Base-by-base conservation (phyloP, 2,329 filamentous ascomycete species). In the Nigrograna mackinnonii region DNA sequence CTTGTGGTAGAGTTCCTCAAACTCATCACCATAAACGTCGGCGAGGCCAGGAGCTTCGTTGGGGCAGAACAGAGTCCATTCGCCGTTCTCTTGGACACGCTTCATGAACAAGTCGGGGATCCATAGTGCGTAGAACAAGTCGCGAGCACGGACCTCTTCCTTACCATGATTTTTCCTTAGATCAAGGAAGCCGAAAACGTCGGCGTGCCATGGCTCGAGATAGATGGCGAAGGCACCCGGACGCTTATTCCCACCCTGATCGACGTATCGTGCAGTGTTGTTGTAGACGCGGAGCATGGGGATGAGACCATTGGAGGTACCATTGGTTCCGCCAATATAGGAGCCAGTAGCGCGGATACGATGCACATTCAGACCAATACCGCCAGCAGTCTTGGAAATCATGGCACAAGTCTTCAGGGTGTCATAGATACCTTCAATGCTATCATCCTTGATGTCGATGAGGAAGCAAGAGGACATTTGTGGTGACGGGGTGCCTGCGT, bases 61-160 rank as follows among this genome's bases (percentile, higher is more conserved):
- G 51, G 94, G 94, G 73, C 94, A 99, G 87, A 99, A 96, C 32
- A 99, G 79, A 14, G 94, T 97, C 94, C 94, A 99, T 47, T 94
- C 87, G 43, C 84, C 87, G 70, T 99, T 99, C 79, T 90, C 86
- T 76, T 99, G 91, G 43, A 99, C 92, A 70, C 94, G 91, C 81
- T 96, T 95, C 94, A 99, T 99, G 84, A 99, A 99, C 34, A 99
- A 82, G 78, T 99, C 94, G 13, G 94, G 91, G 44, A 96, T 96
- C 94, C 94, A 99, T 37, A 99, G 82, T 46, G 92, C 94, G 51
- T 96, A 90, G 84, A 99, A 99, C 38, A 99, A 81, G 70, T 99
- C 94, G 66, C 94, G 91, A 52, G 94, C 94, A 62, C 94, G 91
- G 55, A 96, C 83, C 76, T 99, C 94, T 70, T 99, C 94, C 77